phyloP scores from a whole-genome alignment of 2,329 filamentous ascomycete genomes.

The Ilyonectria destructans region DNA sequence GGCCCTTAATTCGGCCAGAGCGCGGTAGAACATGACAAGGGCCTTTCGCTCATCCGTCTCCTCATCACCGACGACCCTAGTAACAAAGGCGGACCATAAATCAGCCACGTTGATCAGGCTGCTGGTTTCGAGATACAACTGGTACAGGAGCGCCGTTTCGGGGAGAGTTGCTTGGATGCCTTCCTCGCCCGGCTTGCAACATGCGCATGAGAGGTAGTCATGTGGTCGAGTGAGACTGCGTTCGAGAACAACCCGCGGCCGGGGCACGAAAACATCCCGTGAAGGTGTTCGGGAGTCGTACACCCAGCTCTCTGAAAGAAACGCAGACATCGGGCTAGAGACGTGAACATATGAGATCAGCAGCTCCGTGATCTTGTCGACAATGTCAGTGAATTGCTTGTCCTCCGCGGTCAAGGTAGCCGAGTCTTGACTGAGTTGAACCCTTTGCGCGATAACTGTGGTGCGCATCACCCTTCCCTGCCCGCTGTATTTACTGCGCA shows the following conservation, averaged over 20 bases:
- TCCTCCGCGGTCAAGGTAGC: slow-evolving; percentile 80
- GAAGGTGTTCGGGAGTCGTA: slow-evolving; percentile 82
- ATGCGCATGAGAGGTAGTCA: slow-evolving; percentile 83
- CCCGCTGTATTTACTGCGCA: slow-evolving; percentile 84
- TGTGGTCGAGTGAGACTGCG: slow-evolving; percentile 81
- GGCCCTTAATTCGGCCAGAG: slow-evolving; percentile 86
- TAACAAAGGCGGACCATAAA: slow-evolving; percentile 83
- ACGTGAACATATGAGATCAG: slow-evolving; percentile 48
- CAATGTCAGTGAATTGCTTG: slow-evolving; percentile 77
- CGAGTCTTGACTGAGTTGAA: slow-evolving; percentile 84
- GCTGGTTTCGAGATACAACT: slow-evolving; percentile 84
- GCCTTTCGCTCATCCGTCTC: slow-evolving; percentile 67
- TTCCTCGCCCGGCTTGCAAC: slow-evolving; percentile 69
- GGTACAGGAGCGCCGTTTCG: slow-evolving; percentile 82
- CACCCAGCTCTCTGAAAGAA: slow-evolving; percentile 81
- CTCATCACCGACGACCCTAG: slow-evolving; percentile 66
- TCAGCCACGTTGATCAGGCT: slow-evolving; percentile 85
- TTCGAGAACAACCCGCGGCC: slow-evolving; percentile 80
- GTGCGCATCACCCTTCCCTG: slow-evolving; percentile 81
- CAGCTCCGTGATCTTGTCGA: slow-evolving; percentile 64
- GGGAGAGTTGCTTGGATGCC: slow-evolving; percentile 76
- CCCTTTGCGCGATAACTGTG: slow-evolving; percentile 86
- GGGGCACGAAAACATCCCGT: slow-evolving; percentile 82
- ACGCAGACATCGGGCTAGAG: slow-evolving; percentile 59
- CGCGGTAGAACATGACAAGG: slow-evolving; percentile 87